Evolutionary conservation across 106 monocot genomes (phyloP).

Genomic region (Alisma plantagoaquatica): DNA sequence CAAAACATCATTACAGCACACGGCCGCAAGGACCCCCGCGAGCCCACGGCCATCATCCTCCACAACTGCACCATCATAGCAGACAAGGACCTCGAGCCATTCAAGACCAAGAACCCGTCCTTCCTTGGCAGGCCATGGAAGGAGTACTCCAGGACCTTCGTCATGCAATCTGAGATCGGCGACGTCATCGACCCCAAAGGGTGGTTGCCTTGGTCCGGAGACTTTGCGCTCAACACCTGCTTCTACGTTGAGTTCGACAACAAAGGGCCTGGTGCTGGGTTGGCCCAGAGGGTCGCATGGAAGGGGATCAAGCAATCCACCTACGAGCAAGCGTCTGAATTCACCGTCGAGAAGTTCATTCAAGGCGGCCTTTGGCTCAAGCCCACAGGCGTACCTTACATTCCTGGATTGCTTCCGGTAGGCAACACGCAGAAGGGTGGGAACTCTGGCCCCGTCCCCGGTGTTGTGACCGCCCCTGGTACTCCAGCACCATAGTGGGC

Average conservation of each 20-base stretch:
- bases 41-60: constrained; percentile 38
- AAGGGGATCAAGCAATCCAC: constrained; percentile 30
- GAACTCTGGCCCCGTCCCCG: background rate
- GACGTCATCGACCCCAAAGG: constrained; percentile 36
- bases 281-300: constrained; percentile 31
- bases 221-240: constrained; percentile 32
- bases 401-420: constrained; percentile 1
- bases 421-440: background rate
- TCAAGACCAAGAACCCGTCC: background rate
- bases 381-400: constrained; percentile 1
- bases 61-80: constrained; percentile 60
- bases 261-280: constrained; percentile 33
- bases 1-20: constrained; percentile 77
- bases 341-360: constrained; percentile 27
- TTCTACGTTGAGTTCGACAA: constrained; percentile 48
- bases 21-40: constrained; percentile 33
- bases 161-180: constrained; percentile 39
- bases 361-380: constrained; percentile 21
- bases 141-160: constrained; percentile 44
- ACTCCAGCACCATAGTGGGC: too few species aligned
- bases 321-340: constrained; percentile 18
- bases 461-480: too few species aligned
- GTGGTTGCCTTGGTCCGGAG: constrained; percentile 51
- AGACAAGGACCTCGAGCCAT: constrained; percentile 22
- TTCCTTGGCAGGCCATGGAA: constrained; percentile 24